These are phyloP conservation scores for Clavariopsis aquatica DNA, from an alignment of 495 filamentous ascomycete species.

Conservation along the genomic window DNA sequence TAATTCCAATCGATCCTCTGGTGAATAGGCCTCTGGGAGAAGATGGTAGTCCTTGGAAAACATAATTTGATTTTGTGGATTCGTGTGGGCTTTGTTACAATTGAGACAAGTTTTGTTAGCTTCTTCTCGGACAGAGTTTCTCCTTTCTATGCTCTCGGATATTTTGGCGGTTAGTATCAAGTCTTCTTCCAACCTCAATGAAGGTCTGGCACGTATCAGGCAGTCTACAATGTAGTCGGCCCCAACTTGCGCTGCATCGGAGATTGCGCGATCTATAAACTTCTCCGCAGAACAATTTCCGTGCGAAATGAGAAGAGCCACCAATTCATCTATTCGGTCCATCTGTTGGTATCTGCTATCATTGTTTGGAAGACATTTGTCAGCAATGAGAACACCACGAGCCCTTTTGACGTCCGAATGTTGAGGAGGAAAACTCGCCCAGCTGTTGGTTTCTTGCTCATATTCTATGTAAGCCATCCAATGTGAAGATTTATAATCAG, in stretches of 20 bases:
- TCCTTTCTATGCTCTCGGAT: no score
- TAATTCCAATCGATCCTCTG: background rate
- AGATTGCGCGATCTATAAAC: background rate
- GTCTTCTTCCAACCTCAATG: background rate
- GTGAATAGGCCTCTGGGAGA: background rate
- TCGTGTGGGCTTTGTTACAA: background rate
- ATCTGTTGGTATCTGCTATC: background rate
- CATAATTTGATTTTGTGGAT: background rate
- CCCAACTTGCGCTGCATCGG: background rate
- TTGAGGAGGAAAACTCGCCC: background rate
- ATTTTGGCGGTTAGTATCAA: no score
- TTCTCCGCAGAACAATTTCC: background rate
- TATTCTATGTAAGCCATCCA: background rate
- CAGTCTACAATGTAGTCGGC: background rate
- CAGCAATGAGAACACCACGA: background rate
- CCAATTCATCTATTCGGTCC: background rate
- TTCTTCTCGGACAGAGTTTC: no score
- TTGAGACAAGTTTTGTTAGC: background rate
- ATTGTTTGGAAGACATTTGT: background rate
- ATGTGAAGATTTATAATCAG: background rate
- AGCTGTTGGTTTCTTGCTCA: background rate
- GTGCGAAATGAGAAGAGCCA: background rate
- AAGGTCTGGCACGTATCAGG: background rate
- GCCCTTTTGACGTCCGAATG: background rate
- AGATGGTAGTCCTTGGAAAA: background rate